Evolutionary conservation across 345 rosid genomes (phyloP).

Genomic region (Corchorus olitorius): DNA sequence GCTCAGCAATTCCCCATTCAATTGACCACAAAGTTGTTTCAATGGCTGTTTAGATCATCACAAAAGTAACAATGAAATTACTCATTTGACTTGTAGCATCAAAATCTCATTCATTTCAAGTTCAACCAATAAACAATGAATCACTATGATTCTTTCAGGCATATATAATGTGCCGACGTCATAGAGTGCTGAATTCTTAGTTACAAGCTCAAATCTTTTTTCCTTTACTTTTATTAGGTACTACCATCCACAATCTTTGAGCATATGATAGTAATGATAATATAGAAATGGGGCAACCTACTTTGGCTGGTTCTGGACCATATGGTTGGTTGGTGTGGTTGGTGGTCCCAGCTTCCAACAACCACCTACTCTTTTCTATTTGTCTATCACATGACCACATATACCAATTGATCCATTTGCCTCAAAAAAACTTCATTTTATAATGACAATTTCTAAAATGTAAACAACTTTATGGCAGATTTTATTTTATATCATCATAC

Average conservation of each 20-base stretch:
- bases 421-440: neutral
- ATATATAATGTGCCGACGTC: neutral
- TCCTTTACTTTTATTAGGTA: too few relatives aligned
- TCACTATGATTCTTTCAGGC: neutral
- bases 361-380: neutral
- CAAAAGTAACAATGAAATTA: neutral
- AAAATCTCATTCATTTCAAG: neutral
- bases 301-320: neutral
- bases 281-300: neutral
- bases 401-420: neutral
- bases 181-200: too few relatives aligned
- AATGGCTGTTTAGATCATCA: constrained; percentile 59
- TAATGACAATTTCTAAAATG: neutral
- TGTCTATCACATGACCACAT: neutral
- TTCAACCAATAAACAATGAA: neutral
- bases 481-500: neutral
- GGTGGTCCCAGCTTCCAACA: neutral
- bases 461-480: neutral
- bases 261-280: neutral
- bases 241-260: neutral
- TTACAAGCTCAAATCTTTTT: too few relatives aligned
- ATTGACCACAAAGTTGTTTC: constrained; percentile 97
- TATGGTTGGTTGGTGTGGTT: neutral
- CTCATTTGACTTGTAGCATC: neutral
- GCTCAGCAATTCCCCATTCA: constrained; percentile 96